Evolutionary conservation across 768 basidiomycete genomes (phyloP), one percentile per base, ranked within the genome.

Genomic region (Melanogaster broomeanus): DNA sequence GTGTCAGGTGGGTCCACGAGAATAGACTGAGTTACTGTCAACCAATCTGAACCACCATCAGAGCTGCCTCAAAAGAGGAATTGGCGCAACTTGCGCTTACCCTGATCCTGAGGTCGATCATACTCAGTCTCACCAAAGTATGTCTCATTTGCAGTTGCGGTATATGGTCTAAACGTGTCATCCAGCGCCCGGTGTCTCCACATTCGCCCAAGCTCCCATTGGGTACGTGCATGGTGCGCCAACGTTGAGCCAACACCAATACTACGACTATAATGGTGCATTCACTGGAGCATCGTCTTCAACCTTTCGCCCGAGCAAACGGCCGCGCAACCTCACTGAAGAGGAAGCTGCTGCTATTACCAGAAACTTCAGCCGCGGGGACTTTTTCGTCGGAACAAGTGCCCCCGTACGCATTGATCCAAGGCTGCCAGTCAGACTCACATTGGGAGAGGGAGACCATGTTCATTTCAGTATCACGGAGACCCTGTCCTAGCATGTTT

Each of bases 341-440:
- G 88, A 91, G 55, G 89, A 91, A 66, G 80, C 89, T 2, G 87
- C 87, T 11, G 88, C 88, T 28, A 90, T 91, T 72, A 88, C 88
- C 1, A 81, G 88, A 66, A 89, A 88, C 61, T 91, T 88, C 60
- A 85, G 75, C 55, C 81, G 89, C 45, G 89, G 89, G 4, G 88
- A 91, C 64, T 91, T 91, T 66, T 91, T 83, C 61, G 85, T 91
- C 45, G 89, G 88, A 48, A 82, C 76, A 33, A 89, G 85, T 58
- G 89, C 88, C 2, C 89, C 89, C 9, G 87, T 91, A 40, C 82
- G 87, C 59, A 90, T 91, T 69, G 89, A 91, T 63, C 87, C 88
- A 19, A 82, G 88, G 47, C 70, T 91, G 38, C 87, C 89, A 13
- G 89, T 91, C 54, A 76, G 87, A 53, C 81, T 91, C 28, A 89